Percentiles rank a stretch among this genome's conserved stretches.
These are phyloP conservation scores for Uronychia binucleata DNA, from an alignment of 73 alveolate genomes.

Conservation along the genomic window DNA sequence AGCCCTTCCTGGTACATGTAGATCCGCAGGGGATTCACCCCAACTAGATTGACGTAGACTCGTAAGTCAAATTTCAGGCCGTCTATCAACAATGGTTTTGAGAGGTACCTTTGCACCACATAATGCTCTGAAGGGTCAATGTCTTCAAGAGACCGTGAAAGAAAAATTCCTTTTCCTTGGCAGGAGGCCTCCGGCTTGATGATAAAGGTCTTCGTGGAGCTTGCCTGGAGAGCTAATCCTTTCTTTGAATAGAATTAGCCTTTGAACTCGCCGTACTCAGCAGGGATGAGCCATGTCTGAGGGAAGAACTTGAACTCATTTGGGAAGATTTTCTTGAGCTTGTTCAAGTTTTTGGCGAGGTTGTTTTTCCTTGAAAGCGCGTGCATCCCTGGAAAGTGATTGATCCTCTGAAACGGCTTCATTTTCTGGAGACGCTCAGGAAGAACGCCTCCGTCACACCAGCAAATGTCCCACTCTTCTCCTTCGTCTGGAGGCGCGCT, in stretches of 20 bases:
- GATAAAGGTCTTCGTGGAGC: constrained; percentile 62
- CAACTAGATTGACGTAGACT: constrained; percentile 77
- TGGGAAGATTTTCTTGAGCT: constrained; percentile 1
- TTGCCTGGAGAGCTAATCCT: background rate
- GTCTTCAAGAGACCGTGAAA: constrained; percentile 62
- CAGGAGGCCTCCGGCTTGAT: constrained; percentile 80
- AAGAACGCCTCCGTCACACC: constrained; percentile 5
- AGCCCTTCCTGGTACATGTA: constrained; percentile 81
- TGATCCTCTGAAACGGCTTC: constrained; percentile 7
- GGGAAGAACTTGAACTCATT: constrained; percentile 12
- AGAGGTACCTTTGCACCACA: constrained; percentile 77
- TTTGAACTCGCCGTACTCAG: constrained; percentile 17
- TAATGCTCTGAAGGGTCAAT: constrained; percentile 69
- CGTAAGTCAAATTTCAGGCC: constrained; percentile 85
- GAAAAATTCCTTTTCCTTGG: constrained; percentile 84
- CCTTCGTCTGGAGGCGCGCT: background rate
- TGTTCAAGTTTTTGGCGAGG: background rate
- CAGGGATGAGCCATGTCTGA: constrained; percentile 3
- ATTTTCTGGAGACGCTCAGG: background rate
- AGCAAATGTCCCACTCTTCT: background rate
- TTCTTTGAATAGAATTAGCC: background rate
- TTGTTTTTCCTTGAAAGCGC: constrained; percentile 9
- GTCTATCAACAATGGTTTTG: constrained; percentile 75
- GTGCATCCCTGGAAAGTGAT: constrained; percentile 12
- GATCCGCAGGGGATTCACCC: constrained; percentile 75